Evolutionary conservation across 805 yeast species (phyloP).

Genomic region (Wickerhamomyces ciferrii): DNA sequence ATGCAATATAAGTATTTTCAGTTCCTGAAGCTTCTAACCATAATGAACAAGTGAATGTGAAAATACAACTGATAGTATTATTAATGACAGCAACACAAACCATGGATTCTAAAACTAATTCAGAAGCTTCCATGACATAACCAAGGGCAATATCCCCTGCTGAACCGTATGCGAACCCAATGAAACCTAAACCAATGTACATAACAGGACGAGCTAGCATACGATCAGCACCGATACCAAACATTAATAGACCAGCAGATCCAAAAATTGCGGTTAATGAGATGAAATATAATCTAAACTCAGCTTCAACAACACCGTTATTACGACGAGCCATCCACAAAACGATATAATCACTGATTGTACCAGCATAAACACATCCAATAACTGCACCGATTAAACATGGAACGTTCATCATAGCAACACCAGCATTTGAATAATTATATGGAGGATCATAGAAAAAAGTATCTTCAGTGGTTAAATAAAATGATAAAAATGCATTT

Average conservation of each 20-base stretch:
- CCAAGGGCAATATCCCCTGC: constrained; percentile 69
- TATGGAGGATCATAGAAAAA: constrained; percentile 62
- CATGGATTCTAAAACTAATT: constrained; percentile 67
- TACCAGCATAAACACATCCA: constrained; percentile 64
- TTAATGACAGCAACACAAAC: constrained; percentile 62
- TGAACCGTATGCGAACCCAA: constrained; percentile 67
- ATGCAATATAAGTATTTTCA: constrained; percentile 51
- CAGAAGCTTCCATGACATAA: constrained; percentile 67
- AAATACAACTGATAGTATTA: constrained; percentile 59
- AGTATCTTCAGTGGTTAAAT: constrained; percentile 68
- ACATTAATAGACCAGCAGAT: constrained; percentile 57
- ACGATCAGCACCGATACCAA: constrained; percentile 61
- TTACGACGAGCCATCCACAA: constrained; percentile 56
- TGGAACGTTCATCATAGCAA: constrained; percentile 74
- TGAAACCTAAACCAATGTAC: constrained; percentile 57
- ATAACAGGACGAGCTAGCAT: constrained; percentile 48
- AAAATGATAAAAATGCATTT: constrained; percentile 71
- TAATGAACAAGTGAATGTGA: constrained; percentile 59
- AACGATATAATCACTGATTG: constrained; percentile 54
- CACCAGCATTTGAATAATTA: constrained; percentile 58
- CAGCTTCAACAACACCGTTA: constrained; percentile 61
- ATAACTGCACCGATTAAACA: constrained; percentile 59
- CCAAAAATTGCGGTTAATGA: constrained; percentile 51
- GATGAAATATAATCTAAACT: constrained; percentile 54
- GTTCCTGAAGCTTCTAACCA: constrained; percentile 56